phyloP scores from a whole-genome alignment of 345 rosid genomes.

The Eucalyptus erythrocorys region DNA sequence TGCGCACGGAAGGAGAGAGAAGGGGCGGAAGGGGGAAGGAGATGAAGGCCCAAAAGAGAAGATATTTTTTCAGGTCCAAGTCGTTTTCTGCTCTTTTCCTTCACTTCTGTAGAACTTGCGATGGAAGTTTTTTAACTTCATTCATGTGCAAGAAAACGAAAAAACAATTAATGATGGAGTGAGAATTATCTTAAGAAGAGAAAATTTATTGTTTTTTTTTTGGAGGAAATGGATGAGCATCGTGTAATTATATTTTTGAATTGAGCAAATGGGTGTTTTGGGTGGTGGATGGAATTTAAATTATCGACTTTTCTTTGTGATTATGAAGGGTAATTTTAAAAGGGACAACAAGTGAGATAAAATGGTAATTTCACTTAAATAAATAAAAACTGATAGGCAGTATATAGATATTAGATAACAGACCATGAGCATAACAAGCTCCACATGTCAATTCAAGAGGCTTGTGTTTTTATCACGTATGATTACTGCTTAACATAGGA shows the following conservation, averaged over 20 bases:
- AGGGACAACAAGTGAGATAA: background rate
- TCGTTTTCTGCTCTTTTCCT: background rate
- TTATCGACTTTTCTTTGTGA: background rate
- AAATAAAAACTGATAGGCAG: fast-evolving
- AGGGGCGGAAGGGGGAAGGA: background rate
- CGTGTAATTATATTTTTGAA: background rate
- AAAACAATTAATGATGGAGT: background rate
- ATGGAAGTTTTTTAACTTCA: background rate
- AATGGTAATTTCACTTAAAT: background rate
- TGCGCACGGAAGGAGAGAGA: background rate
- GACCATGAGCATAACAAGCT: background rate
- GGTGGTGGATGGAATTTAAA: background rate
- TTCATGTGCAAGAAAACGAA: background rate
- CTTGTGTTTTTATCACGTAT: too few species aligned
- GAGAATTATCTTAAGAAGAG: background rate
- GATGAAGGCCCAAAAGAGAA: background rate
- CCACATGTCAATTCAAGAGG: background rate
- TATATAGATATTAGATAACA: too few species aligned
- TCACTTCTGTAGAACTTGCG: too few species aligned
- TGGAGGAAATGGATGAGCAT: background rate
- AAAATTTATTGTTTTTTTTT: too few species aligned
- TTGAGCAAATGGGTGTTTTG: background rate
- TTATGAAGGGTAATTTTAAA: too few species aligned
- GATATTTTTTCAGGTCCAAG: background rate
- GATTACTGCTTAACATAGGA: too few species aligned